Conservation (phyloP, 108 stramenopile genomes). For the Cyclotella atomus region DNA sequence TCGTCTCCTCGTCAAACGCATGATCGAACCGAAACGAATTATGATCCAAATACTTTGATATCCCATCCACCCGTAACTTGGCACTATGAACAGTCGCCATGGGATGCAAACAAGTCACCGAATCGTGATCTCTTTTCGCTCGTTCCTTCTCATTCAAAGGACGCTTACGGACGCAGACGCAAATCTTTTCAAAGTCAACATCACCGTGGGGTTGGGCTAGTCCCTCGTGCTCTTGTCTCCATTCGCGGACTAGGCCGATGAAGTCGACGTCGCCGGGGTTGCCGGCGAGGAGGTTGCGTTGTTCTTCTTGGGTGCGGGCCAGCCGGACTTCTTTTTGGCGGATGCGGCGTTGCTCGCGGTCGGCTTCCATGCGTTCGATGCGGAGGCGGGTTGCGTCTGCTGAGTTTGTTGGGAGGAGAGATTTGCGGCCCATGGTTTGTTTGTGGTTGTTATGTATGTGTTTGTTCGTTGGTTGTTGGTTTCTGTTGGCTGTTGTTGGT, state of each 20-base stretch:
- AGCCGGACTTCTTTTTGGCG: constrained; percentile 63
- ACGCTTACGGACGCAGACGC: constrained; percentile 91
- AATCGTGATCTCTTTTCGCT: constrained; percentile 89
- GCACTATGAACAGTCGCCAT: constrained; percentile 94
- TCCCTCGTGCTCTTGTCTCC: constrained; percentile 70
- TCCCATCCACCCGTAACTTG: constrained; percentile 97
- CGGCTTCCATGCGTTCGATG: constrained; percentile 89
- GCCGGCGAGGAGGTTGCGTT: constrained; percentile 82
- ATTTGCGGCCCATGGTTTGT: constrained; percentile 19
- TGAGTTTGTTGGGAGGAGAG: not conserved
- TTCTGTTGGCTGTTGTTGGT: not conserved
- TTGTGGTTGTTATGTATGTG: too few relatives aligned
- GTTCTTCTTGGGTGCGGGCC: constrained; percentile 80
- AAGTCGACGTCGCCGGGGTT: constrained; percentile 99
- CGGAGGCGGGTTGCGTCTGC: constrained; percentile 66
- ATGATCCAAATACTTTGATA: constrained; percentile 97
- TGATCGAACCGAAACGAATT: constrained; percentile 95
- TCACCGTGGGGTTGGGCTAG: constrained; percentile 32
- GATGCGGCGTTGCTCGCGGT: constrained; percentile 85
- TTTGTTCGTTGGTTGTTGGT: not conserved
- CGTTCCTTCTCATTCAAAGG: constrained; percentile 84
- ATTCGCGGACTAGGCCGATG: constrained; percentile 89
- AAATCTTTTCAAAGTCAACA: constrained; percentile 58
- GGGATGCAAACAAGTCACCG: constrained; percentile 93
- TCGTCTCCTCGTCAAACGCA: constrained; percentile 74